These are phyloP conservation scores for Hypocreales sp. DNA, from an alignment of 2,329 filamentous ascomycete species.

Conservation along the genomic window DNA sequence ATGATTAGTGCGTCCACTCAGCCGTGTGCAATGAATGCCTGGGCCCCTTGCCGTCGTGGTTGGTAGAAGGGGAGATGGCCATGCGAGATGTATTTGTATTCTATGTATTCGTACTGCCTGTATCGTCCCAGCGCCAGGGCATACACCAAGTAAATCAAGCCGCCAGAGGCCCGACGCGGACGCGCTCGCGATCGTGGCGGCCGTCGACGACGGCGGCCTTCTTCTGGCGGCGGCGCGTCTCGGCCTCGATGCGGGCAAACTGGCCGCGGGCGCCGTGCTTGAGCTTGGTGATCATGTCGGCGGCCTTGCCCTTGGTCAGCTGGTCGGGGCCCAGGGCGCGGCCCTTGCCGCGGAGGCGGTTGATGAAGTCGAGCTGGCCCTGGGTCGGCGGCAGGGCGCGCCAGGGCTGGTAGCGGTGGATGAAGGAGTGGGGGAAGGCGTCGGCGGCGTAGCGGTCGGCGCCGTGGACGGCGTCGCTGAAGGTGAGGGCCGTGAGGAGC, in stretches of 20 bases:
- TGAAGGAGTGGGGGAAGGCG: slow-evolving; percentile 51
- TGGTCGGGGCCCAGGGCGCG: slow-evolving; percentile 36
- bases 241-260: slow-evolving; percentile 36
- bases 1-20: too few relatives aligned
- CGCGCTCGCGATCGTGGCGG: slow-evolving; percentile 30
- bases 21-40: too few relatives aligned
- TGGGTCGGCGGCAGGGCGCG: slow-evolving; percentile 47
- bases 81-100: too few relatives aligned
- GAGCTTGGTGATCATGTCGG: slow-evolving; percentile 85
- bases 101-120: too few relatives aligned
- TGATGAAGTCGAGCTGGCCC: slow-evolving; percentile 53
- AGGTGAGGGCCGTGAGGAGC: slow-evolving; percentile 48
- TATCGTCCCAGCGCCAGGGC: too few relatives aligned
- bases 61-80: too few relatives aligned
- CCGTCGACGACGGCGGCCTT: slow-evolving; percentile 20
- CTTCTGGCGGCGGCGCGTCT: slow-evolving; percentile 32
- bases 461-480: slow-evolving; percentile 65
- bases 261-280: slow-evolving; percentile 63
- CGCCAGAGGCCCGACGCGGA: slow-evolving; percentile 38
- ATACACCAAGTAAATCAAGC: slow-evolving; percentile 5
- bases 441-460: slow-evolving; percentile 66
- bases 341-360: slow-evolving; percentile 41
- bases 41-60: too few relatives aligned
- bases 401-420: slow-evolving; percentile 54
- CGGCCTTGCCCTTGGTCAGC: slow-evolving; percentile 65